Conservation (phyloP, 1,284 basidiomycete genomes). For the Termitomyces sp. region DNA sequence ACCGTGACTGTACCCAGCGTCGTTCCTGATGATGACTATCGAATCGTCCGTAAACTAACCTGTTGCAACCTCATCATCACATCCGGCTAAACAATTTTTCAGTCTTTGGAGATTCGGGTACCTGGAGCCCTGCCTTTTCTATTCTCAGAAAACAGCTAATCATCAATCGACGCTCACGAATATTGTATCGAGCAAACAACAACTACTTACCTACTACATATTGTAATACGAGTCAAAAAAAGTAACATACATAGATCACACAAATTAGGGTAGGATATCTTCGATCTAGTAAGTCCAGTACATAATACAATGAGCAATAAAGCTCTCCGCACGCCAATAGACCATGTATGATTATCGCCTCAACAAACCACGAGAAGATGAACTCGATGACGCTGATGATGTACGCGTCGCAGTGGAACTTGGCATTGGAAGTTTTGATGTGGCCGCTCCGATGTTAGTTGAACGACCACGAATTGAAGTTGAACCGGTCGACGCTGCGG, state of each 20-base stretch:
- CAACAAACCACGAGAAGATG: constrained; percentile 5
- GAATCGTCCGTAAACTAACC: constrained; percentile 37
- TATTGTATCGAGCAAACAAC: background rate
- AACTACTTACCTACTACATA: too few relatives aligned
- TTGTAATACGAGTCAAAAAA: background rate
- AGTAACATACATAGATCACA: background rate
- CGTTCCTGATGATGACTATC: constrained; percentile 28
- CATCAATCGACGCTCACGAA: background rate
- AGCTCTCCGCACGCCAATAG: background rate
- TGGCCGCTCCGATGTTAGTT: background rate
- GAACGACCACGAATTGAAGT: constrained; percentile 6
- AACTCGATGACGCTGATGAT: constrained; percentile 7
- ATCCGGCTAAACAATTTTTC: background rate
- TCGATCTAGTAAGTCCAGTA: background rate
- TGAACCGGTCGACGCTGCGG: background rate
- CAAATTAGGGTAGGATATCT: background rate
- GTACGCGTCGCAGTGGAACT: constrained; percentile 6
- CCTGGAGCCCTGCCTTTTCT: constrained; percentile 23
- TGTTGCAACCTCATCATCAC: background rate
- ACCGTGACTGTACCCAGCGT: constrained; percentile 37
- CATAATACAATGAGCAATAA: background rate
- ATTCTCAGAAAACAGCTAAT: background rate
- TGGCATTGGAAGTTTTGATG: constrained; percentile 15
- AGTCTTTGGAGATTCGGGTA: constrained; percentile 30
- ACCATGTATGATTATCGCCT: background rate